Base-by-base conservation (phyloP, 768 basidiomycete species). In the Kockovaella imperatae region DNA sequence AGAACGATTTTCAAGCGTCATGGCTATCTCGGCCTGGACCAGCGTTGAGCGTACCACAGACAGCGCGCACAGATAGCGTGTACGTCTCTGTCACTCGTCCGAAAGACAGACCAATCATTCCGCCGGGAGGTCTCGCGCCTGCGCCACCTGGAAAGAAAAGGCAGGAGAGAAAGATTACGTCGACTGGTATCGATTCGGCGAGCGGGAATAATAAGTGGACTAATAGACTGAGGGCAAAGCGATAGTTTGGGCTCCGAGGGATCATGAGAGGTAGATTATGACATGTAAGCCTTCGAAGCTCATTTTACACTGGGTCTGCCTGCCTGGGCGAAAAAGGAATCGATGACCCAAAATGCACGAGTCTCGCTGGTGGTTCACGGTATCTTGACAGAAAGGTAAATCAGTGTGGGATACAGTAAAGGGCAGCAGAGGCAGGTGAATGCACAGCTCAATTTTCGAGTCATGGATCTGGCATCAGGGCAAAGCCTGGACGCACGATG, bases 71-170 rank as follows among this genome's bases (percentile, higher is more conserved):
- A 24, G 32, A 15, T 3, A 46, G 47, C 11, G 45, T 53, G 6
- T 50, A 46, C 24, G 26, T 57, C 4, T 47, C 57, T 4, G 42
- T 62, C 3, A 53, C 49, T 11, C 39, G 46, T 42, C 57, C 60
- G 18, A 46, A 52, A 36, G 60, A 63, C 20, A 42, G 57, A 24
- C 61, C 61, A 1, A 54, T 42, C 15, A 56, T 62, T 20, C 54
- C 61, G 3, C 35, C 25, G 35, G 53, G 50, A 13, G 50, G 41
- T 35, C 32, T 56, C 3, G 53, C 49, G 29, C 49, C 53, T 5
- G 57, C 53, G 28, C 57, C 54, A 26, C 53, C 57, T 5, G 50
- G 50, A 17, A 52, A 52, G 34, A 32, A 10, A 51, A 41, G 39
- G n/a, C 29, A 21, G 47, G 47, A 1, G 30, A n/a, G 18, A 34